phyloP scores from a whole-genome alignment of 345 rosid species.

The Populus davidiana region DNA sequence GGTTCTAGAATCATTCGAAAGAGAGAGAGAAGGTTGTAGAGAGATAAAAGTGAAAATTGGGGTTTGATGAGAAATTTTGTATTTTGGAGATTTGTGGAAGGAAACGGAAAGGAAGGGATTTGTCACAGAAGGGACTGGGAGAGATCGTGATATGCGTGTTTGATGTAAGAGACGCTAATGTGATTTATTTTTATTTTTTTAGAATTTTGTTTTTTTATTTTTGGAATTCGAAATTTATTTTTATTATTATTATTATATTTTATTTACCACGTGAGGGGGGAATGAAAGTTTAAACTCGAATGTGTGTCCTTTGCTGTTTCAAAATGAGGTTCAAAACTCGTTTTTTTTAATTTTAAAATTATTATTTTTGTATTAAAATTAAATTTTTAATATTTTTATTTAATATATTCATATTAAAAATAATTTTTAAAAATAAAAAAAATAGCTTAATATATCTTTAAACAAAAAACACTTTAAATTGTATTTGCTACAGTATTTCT shows the following conservation, averaged over 20 bases:
- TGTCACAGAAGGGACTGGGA: neutral
- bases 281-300: too few species aligned
- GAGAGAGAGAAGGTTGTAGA: neutral
- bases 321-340: too few species aligned
- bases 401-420: too few species aligned
- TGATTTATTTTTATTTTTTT: neutral
- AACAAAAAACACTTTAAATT: too few species aligned
- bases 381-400: too few species aligned
- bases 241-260: neutral
- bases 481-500: too few species aligned
- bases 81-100: conserved; percentile 40
- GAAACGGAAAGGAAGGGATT: conserved; percentile 16
- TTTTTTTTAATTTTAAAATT: too few species aligned
- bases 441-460: too few species aligned
- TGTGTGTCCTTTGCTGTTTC: too few species aligned
- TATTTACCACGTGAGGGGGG: neutral
- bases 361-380: too few species aligned
- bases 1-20: conserved; percentile 36
- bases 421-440: too few species aligned
- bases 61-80: conserved; percentile 15
- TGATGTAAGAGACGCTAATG: neutral
- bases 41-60: conserved; percentile 11
- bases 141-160: neutral
- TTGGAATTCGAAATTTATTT: neutral
- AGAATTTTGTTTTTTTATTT: neutral